These are phyloP conservation scores for Bothriochloa decipiens DNA, from an alignment of 176 grass and related monocot genomes.

Conservation along the genomic window DNA sequence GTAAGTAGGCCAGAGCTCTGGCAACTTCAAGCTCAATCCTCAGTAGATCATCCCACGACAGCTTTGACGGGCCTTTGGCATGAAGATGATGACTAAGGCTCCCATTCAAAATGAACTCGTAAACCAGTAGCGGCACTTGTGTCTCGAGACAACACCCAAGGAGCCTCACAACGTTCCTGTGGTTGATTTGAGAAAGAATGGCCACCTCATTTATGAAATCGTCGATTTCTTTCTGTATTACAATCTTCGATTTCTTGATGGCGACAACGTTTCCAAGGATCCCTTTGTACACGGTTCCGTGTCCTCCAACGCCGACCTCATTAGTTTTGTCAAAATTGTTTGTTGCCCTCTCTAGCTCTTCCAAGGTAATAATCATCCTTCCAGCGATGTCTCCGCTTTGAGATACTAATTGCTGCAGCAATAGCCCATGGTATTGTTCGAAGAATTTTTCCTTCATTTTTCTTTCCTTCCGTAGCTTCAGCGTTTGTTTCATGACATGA, in stretches of 20 bases:
- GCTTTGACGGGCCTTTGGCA: conserved; percentile 8
- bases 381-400: too few relatives aligned
- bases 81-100: conserved; percentile 14
- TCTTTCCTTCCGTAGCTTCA: conserved; percentile 41
- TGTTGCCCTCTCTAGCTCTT: conserved; percentile 62
- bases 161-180: conserved; percentile 64
- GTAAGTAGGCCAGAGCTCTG: conserved; percentile 53
- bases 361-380: too few relatives aligned
- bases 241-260: conserved; percentile 62
- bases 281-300: conserved; percentile 58
- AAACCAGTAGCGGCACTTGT: not conserved
- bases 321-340: conserved; percentile 49
- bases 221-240: conserved; percentile 48
- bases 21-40: conserved; percentile 56
- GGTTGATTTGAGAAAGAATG: conserved; percentile 61
- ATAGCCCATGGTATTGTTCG: conserved; percentile 52
- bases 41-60: conserved; percentile 46
- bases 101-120: too few relatives aligned
- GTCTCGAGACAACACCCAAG: conserved; percentile 65
- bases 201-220: conserved; percentile 64
- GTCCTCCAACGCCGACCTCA: conserved; percentile 46
- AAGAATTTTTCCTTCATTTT: conserved; percentile 49
- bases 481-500: not conserved
- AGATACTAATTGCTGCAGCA: not conserved
- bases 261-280: conserved; percentile 52